Evolutionary conservation across 2,329 filamentous ascomycete genomes (phyloP).

Genomic region (Fusarium pseudoanthophilum): DNA sequence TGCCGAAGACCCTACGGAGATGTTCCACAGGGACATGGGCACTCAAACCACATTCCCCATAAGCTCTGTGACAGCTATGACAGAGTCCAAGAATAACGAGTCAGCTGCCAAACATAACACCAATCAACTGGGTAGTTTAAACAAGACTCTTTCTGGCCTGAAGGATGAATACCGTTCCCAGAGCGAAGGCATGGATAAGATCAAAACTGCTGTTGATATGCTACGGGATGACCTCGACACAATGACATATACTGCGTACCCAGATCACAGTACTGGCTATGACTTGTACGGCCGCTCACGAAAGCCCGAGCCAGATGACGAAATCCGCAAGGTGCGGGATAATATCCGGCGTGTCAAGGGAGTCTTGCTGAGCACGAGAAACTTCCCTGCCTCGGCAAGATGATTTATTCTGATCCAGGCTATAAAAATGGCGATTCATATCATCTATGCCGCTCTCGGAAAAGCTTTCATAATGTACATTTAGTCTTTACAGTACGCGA

Average conservation of each 20-base stretch:
- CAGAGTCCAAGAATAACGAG: constrained; percentile 33
- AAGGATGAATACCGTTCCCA: constrained; percentile 56
- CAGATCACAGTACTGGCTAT: constrained; percentile 52
- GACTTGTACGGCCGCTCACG: constrained; percentile 58
- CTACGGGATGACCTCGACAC: constrained; percentile 74
- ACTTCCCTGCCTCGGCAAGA: constrained; percentile 68
- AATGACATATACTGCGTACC: constrained; percentile 59
- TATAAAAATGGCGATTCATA: background rate
- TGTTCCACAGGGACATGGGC: constrained; percentile 84
- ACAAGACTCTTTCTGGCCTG: constrained; percentile 55
- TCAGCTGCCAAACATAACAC: constrained; percentile 53
- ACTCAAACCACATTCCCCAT: constrained; percentile 74
- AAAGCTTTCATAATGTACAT: constrained; percentile 7
- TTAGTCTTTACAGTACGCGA: constrained; percentile 1
- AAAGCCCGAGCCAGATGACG: constrained; percentile 70
- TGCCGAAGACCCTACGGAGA: constrained; percentile 75
- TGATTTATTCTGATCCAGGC: constrained; percentile 11
- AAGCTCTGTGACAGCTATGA: constrained; percentile 22
- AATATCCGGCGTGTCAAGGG: constrained; percentile 85
- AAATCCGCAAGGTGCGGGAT: constrained; percentile 76
- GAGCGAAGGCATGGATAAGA: constrained; percentile 61
- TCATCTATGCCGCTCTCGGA: background rate
- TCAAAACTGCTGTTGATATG: constrained; percentile 64
- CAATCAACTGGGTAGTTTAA: constrained; percentile 56
- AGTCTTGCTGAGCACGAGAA: constrained; percentile 77